phyloP scores from a whole-genome alignment of 148 eudicot genomes.

The Pouteria glomerata region DNA sequence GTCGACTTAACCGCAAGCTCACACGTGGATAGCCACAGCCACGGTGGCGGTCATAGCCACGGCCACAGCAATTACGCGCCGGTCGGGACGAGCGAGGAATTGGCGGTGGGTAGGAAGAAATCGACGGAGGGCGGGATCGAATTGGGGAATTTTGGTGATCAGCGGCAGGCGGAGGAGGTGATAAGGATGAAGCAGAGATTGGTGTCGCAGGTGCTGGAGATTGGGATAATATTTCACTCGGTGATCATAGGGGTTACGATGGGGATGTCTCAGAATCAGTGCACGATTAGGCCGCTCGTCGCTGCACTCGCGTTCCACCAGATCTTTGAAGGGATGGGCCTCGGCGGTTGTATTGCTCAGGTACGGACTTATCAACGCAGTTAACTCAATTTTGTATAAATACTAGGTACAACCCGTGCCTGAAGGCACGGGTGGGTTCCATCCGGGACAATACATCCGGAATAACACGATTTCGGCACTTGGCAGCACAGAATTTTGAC shows the following conservation, averaged over 20 bases:
- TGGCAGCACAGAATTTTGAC: no score
- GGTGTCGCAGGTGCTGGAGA: conserved; percentile 84
- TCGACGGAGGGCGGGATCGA: conserved; percentile 12
- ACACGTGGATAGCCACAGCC: conserved; percentile 36
- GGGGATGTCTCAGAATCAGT: conserved; percentile 85
- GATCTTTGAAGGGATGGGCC: conserved; percentile 87
- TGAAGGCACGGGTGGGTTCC: no score
- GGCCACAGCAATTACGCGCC: conserved; percentile 14
- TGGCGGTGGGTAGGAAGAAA: conserved; percentile 4
- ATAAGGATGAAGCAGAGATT: conserved; percentile 59
- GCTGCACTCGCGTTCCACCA: conserved; percentile 87
- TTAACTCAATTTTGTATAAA: no score
- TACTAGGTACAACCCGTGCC: no score
- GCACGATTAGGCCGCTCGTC: conserved; percentile 68
- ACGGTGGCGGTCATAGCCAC: conserved; percentile 15
- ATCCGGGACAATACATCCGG: no score
- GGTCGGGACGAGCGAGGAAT: conserved; percentile 21
- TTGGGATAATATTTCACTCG: conserved; percentile 83
- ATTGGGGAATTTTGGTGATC: conserved; percentile 10
- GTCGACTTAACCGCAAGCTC: conserved; percentile 70
- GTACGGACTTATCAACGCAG: conserved; percentile 28
- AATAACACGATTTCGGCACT: no score
- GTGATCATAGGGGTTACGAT: conserved; percentile 79
- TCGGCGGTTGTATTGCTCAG: conserved; percentile 93
- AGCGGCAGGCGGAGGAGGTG: conserved; percentile 23